phyloP scores from a whole-genome alignment of 2,329 filamentous ascomycete genomes.

The Graphilbum ipis-grandicollis region DNA sequence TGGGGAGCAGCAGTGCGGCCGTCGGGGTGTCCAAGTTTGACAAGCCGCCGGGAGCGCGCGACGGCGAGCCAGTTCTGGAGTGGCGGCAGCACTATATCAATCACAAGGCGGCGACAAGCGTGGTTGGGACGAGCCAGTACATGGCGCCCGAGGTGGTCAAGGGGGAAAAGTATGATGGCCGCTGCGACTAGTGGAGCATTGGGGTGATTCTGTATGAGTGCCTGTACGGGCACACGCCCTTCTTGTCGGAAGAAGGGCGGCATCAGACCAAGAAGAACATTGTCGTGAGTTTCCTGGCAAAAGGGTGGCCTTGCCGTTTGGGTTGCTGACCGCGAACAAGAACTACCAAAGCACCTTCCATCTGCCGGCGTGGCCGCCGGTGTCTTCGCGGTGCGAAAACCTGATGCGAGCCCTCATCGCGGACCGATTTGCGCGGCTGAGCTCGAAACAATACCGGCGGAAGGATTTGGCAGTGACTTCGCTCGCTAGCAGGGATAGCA shows the following conservation, averaged over 20 bases:
- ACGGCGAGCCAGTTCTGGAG: conserved; percentile 37
- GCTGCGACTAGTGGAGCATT: conserved; percentile 95
- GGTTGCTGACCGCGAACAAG: background rate
- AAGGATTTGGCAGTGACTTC: conserved; percentile 31
- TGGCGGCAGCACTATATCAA: conserved; percentile 56
- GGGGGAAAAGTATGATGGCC: conserved; percentile 70
- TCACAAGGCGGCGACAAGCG: conserved; percentile 60
- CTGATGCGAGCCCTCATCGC: conserved; percentile 57
- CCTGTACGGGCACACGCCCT: conserved; percentile 80
- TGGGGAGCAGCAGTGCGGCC: conserved; percentile 20
- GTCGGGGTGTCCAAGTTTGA: conserved; percentile 20
- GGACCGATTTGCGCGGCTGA: conserved; percentile 60
- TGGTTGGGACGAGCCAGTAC: conserved; percentile 93
- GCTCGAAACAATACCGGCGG: conserved; percentile 53
- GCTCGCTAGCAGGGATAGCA: background rate
- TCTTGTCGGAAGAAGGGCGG: conserved; percentile 60
- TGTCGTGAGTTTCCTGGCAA: conserved; percentile 44
- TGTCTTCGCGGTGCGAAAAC: conserved; percentile 58
- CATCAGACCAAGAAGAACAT: conserved; percentile 79
- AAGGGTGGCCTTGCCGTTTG: too few relatives aligned
- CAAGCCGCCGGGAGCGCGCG: conserved; percentile 11
- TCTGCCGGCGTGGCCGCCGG: conserved; percentile 49
- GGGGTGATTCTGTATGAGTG: conserved; percentile 92
- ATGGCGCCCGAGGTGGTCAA: conserved; percentile 91
- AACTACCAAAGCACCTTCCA: conserved; percentile 27